These are phyloP conservation scores for Phaeoacremonium minimum DNA, from an alignment of 2,329 filamentous ascomycete genomes.

Conservation along the genomic window DNA sequence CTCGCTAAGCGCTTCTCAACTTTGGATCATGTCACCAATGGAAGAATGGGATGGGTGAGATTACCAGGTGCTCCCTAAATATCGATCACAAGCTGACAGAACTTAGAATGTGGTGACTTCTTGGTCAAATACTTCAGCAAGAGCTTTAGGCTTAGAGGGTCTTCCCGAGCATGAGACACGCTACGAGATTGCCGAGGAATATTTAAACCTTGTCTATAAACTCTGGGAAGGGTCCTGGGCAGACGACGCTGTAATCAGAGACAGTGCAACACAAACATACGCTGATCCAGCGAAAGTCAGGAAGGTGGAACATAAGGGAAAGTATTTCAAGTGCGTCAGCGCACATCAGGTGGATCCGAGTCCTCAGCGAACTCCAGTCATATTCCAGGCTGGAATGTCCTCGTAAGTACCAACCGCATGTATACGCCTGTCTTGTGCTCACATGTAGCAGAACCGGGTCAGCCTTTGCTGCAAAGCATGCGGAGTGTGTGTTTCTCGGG, in stretches of 20 bases:
- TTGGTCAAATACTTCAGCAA: slow-evolving; percentile 4
- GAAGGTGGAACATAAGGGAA: slow-evolving; percentile 2
- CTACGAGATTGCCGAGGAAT: slow-evolving; percentile 5
- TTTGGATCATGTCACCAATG: slow-evolving; percentile 3
- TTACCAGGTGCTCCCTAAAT: too few species aligned
- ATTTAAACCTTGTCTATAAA: slow-evolving; percentile 2
- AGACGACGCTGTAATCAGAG: slow-evolving; percentile 2
- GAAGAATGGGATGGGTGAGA: slow-evolving; percentile 5
- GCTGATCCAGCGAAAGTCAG: neutral
- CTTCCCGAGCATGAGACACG: slow-evolving; percentile 3
- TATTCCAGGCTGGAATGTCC: slow-evolving; percentile 17
- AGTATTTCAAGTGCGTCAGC: neutral
- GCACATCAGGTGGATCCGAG: neutral
- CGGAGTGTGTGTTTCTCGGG: slow-evolving; percentile 15
- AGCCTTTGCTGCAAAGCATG: slow-evolving; percentile 15
- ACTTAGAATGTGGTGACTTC: slow-evolving; percentile 4
- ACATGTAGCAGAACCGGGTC: too few species aligned
- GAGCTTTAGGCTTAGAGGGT: slow-evolving; percentile 2
- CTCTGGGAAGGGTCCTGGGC: slow-evolving; percentile 3
- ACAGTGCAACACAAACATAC: slow-evolving; percentile 2
- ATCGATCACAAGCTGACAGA: too few species aligned
- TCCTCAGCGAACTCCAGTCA: slow-evolving; percentile 10
- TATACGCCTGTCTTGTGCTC: too few species aligned
- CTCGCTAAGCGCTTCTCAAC: slow-evolving; percentile 3
- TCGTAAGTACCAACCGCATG: too few species aligned